Evolutionary conservation across 148 eudicot genomes (phyloP), one percentile per base, ranked within the genome.

Genomic region (Rhododendron simsii): DNA sequence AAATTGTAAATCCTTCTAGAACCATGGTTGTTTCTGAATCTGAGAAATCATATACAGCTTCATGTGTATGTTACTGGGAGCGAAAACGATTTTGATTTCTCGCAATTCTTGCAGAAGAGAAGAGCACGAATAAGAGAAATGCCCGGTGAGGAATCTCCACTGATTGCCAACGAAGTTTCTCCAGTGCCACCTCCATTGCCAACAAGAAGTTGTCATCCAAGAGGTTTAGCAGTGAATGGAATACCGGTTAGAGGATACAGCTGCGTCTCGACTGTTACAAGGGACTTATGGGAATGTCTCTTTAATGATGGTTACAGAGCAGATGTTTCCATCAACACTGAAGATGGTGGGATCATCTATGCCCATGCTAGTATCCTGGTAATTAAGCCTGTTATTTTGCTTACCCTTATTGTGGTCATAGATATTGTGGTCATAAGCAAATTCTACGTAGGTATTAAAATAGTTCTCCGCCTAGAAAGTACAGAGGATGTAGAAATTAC

Each of bases 311-410:
- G 90, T 85, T 95, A 94, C 63, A 87, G 95, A 87, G 95, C 98
- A 41, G 98, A 97, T 88, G 98, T 97, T 53, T 85, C 85, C 16
- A 87, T 97, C 82, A 83, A 84, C 55, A 94, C 98, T 0, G 93
- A 90, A 2, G 73, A 81, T 86, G 96, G 93, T 53, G 93, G 90
- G 21, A 83, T 92, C 84, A 89, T 97, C 89, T 93, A 91, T 84
- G 98, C 93, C 33, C 99, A 97, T 87, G 91, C 99, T 81, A 91
- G 88, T 81, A 80, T 97, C 84, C 93, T 97, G 87, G 99, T 96
- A 88, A 69, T 69, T 69, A 12, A 90, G 94, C 78, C 82, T 78
- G 23, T 30, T 82, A 10, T 69, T 35, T 37, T 21, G 30, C 23
- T 82, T 35, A 7, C 9, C 9, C 18, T 80, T 51, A 26, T 55